phyloP scores from a whole-genome alignment of 768 basidiomycete genomes.

The Amanita inopinata region DNA sequence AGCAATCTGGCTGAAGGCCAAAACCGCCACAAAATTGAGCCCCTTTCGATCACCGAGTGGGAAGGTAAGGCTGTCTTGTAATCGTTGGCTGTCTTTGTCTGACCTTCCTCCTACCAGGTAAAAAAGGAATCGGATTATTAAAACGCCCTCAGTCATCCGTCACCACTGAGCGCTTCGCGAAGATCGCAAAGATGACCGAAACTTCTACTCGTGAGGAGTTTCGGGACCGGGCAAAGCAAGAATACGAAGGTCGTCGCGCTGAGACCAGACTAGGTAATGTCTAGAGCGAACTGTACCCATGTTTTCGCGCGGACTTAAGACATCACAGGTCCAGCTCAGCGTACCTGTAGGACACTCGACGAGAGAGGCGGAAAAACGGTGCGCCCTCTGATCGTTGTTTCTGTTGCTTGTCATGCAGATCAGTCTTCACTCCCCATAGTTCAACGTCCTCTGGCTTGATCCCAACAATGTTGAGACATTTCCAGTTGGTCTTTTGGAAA shows the following conservation, averaged over 20 bases:
- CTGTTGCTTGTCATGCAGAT: too few relatives aligned
- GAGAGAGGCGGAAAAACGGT: constrained; percentile 63
- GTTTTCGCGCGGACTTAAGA: constrained; percentile 6
- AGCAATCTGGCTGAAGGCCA: constrained; percentile 7
- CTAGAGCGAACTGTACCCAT: neutral
- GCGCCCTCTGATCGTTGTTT: too few relatives aligned
- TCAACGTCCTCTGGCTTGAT: constrained; percentile 76
- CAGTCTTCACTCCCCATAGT: too few relatives aligned
- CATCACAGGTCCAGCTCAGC: constrained; percentile 46
- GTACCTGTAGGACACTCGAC: constrained; percentile 67
- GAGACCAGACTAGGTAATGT: constrained; percentile 51
- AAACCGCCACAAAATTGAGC: constrained; percentile 45
- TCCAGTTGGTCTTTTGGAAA: constrained; percentile 55
- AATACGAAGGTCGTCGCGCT: constrained; percentile 69
- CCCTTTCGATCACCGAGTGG: constrained; percentile 75
- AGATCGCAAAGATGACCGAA: constrained; percentile 72
- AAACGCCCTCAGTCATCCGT: constrained; percentile 64
- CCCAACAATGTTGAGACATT: constrained; percentile 55
- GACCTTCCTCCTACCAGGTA: constrained; percentile 37
- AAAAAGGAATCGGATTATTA: constrained; percentile 62
- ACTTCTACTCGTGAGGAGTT: constrained; percentile 45
- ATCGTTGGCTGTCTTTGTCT: constrained; percentile 2
- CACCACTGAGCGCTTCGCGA: constrained; percentile 53
- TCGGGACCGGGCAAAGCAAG: constrained; percentile 59
- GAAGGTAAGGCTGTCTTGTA: constrained; percentile 39